A percentile compares a stretch with the other conserved stretches of the same genome.
Evolutionary conservation across 768 basidiomycete species (phyloP).

Genomic region (Coprinellus micaceus): DNA sequence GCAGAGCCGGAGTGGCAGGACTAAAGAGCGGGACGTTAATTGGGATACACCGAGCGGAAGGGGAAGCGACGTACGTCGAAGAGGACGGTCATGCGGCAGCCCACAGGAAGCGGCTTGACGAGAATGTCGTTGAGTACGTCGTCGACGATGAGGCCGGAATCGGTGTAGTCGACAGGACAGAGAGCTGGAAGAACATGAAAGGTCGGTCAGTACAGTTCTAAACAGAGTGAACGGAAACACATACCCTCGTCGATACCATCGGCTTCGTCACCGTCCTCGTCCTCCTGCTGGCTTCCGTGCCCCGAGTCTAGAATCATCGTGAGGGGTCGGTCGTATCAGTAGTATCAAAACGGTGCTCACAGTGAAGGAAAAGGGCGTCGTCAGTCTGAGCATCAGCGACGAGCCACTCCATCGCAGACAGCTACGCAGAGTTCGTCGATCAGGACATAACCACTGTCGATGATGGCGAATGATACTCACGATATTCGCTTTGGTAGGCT

Average conservation of each 20-base stretch:
- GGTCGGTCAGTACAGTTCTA: not conserved
- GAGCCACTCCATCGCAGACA: constrained; percentile 90
- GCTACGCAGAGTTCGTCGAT: constrained; percentile 28
- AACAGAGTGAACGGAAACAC: not conserved
- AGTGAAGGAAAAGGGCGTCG: constrained; percentile 90
- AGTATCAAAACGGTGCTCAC: constrained; percentile 33
- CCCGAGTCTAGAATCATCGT: constrained; percentile 67
- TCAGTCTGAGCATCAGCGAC: constrained; percentile 73
- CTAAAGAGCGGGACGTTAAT: not conserved
- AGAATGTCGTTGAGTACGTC: constrained; percentile 85
- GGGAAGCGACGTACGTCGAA: constrained; percentile 39
- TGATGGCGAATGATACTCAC: constrained; percentile 31
- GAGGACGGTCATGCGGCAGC: constrained; percentile 84
- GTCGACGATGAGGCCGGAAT: constrained; percentile 77
- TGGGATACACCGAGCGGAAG: not conserved
- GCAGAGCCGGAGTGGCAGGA: constrained; percentile 9
- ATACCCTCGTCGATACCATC: constrained; percentile 82
- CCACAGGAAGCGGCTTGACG: constrained; percentile 77
- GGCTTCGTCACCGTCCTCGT: constrained; percentile 75
- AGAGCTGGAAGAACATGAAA: constrained; percentile 54
- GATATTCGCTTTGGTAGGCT: constrained; percentile 82
- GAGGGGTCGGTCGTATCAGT: not conserved
- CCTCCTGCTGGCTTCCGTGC: constrained; percentile 88
- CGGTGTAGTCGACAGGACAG: constrained; percentile 66
- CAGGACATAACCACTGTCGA: not conserved